A percentile compares a stretch with the other conserved stretches of the same genome.
Evolutionary conservation across 2,329 filamentous ascomycete genomes (phyloP).

Genomic region (Arthrobotrys musiformis): DNA sequence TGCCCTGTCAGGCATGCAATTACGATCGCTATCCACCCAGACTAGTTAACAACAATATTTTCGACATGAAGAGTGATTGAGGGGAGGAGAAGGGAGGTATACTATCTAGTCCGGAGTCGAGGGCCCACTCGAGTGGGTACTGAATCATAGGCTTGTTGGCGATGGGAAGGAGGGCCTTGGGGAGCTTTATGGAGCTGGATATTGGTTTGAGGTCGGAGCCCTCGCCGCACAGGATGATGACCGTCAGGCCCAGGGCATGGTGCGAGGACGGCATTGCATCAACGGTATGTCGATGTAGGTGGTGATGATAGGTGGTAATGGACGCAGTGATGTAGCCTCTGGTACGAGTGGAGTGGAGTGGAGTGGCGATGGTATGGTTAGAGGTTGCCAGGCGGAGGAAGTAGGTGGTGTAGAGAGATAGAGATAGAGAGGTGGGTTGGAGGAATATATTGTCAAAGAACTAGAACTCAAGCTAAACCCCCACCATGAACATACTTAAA

Average conservation of each 20-base stretch:
- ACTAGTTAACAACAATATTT: slow-evolving; percentile 65
- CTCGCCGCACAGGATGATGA: slow-evolving; percentile 83
- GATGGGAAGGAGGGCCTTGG: slow-evolving; percentile 83
- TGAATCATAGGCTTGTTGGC: slow-evolving; percentile 89
- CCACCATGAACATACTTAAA: no score
- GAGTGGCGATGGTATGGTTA: no score
- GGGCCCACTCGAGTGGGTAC: slow-evolving; percentile 88
- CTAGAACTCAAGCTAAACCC: no score
- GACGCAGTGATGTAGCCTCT: no score
- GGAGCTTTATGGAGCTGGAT: slow-evolving; percentile 81
- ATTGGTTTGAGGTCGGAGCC: slow-evolving; percentile 85
- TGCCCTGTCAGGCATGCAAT: slow-evolving; percentile 56
- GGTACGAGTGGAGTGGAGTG: no score
- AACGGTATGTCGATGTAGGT: neutral
- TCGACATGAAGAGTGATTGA: no score
- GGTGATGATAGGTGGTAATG: neutral
- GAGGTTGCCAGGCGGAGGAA: no score
- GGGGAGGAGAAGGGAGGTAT: neutral
- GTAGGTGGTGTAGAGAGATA: no score
- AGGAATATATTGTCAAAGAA: no score
- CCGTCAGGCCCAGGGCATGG: slow-evolving; percentile 73
- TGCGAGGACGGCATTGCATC: slow-evolving; percentile 71
- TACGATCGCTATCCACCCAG: slow-evolving; percentile 62
- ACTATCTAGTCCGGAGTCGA: slow-evolving; percentile 72
- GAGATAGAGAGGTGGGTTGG: no score